phyloP scores from a whole-genome alignment of 116 monocot genomes.

The Dioscorea cayenensis region DNA sequence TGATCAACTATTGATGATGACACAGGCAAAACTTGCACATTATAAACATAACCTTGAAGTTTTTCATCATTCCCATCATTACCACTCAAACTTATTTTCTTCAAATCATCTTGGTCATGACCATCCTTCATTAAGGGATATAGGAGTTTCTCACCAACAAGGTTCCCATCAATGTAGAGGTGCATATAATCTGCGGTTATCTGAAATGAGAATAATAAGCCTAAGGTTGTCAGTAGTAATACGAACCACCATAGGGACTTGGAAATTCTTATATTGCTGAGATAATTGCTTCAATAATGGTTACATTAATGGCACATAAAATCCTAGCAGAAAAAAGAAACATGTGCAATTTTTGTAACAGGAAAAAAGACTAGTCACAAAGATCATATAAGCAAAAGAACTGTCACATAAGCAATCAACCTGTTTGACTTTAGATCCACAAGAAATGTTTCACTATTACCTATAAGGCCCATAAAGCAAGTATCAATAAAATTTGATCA shows the following conservation, averaged over 20 bases:
- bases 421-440: background rate
- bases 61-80: constrained; percentile 35
- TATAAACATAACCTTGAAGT: constrained; percentile 51
- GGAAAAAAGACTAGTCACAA: too few species aligned
- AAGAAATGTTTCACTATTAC: background rate
- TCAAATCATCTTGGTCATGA: constrained; percentile 19
- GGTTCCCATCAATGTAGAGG: constrained; percentile 61
- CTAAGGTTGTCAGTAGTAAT: background rate
- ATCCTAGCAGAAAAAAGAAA: background rate
- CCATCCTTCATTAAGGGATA: constrained; percentile 16
- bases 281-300: too few species aligned
- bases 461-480: background rate
- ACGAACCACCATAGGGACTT: too few species aligned
- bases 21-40: constrained; percentile 34
- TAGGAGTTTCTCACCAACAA: constrained; percentile 33
- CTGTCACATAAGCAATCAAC: background rate
- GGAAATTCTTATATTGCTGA: too few species aligned
- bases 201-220: constrained; percentile 17
- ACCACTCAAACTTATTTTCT: constrained; percentile 48
- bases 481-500: background rate
- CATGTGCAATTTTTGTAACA: too few species aligned
- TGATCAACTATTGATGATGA: constrained; percentile 47
- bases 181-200: constrained; percentile 34
- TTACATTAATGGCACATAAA: background rate
- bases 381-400: background rate